These are phyloP conservation scores for Chaetoceros muelleri DNA, from an alignment of 108 stramenopile genomes.

Conservation along the genomic window DNA sequence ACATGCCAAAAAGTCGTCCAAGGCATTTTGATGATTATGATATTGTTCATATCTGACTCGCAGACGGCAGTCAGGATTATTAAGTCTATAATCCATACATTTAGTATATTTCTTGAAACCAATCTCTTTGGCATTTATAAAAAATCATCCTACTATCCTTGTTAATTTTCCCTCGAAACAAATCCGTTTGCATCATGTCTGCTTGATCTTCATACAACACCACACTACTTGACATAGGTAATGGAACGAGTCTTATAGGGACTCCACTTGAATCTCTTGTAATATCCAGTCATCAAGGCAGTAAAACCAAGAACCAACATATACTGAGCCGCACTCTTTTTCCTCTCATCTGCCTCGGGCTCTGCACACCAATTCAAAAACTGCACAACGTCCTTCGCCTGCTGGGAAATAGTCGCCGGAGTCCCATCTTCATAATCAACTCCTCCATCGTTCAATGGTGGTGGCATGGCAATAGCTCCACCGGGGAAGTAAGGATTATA, in stretches of 20 bases:
- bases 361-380: conserved; percentile 90
- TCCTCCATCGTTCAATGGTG: conserved; percentile 92
- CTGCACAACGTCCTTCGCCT: conserved; percentile 79
- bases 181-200: background rate
- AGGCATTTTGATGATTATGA: conserved; percentile 2
- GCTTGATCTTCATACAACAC: conserved; percentile 4
- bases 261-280: conserved; percentile 97
- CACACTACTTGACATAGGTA: conserved; percentile 76
- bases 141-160: background rate
- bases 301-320: conserved; percentile 75
- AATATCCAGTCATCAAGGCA: conserved; percentile 82
- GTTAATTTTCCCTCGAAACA: background rate
- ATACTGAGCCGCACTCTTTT: conserved; percentile 89
- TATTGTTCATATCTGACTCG: too few species aligned
- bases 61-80: too few species aligned
- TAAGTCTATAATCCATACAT: background rate
- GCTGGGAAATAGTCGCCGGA: conserved; percentile 92
- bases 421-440: conserved; percentile 98
- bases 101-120: too few species aligned
- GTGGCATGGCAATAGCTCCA: conserved; percentile 98
- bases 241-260: conserved; percentile 95
- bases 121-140: background rate
- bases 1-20: conserved; percentile 9
- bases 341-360: conserved; percentile 96
- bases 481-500: conserved; percentile 97